Percentiles rank a stretch among this genome's conserved stretches.
Conservation (phyloP, 345 rosid species). For the Carallia pectinifolia region DNA sequence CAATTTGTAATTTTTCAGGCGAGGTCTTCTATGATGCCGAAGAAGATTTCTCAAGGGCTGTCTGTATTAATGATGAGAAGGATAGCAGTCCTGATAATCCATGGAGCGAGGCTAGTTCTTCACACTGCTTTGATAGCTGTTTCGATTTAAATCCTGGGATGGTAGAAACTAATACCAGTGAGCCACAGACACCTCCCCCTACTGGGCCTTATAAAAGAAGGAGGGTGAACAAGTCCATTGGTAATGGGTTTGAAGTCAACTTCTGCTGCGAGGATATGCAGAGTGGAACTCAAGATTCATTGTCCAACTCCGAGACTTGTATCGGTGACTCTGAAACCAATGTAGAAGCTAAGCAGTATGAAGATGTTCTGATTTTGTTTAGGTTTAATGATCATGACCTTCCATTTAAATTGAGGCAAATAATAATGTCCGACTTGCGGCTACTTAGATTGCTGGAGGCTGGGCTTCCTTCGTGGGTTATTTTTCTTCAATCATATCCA, state of each 20-base stretch:
- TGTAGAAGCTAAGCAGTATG: slow-evolving; percentile 55
- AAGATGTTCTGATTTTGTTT: slow-evolving; percentile 69
- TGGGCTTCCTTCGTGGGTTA: slow-evolving; percentile 98
- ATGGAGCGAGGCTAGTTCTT: slow-evolving; percentile 38
- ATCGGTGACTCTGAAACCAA: slow-evolving; percentile 39
- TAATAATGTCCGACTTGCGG: slow-evolving; percentile 72
- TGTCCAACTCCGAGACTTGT: slow-evolving; percentile 24
- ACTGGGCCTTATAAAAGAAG: slow-evolving; percentile 78
- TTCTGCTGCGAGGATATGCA: slow-evolving; percentile 61
- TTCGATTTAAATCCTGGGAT: slow-evolving; percentile 33
- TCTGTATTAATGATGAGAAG: slow-evolving; percentile 36
- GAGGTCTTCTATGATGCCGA: slow-evolving; percentile 82
- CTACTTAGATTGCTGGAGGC: slow-evolving; percentile 89
- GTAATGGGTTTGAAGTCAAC: slow-evolving; percentile 54
- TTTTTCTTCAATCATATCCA: slow-evolving; percentile 96
- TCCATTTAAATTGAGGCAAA: slow-evolving; percentile 71
- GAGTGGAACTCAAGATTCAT: slow-evolving; percentile 32
- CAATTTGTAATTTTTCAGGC: slow-evolving; percentile 44
- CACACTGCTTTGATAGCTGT: slow-evolving; percentile 34
- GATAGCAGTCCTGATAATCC: slow-evolving; percentile 23
- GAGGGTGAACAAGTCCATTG: slow-evolving; percentile 45
- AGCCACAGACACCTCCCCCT: slow-evolving; percentile 70
- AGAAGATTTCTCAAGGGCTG: slow-evolving; percentile 44
- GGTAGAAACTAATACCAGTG: slow-evolving; percentile 26
- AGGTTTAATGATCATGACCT: slow-evolving; percentile 76